Evolutionary conservation across 2,329 filamentous ascomycete species (phyloP).

Genomic region (Phyllosticta citriasiana): DNA sequence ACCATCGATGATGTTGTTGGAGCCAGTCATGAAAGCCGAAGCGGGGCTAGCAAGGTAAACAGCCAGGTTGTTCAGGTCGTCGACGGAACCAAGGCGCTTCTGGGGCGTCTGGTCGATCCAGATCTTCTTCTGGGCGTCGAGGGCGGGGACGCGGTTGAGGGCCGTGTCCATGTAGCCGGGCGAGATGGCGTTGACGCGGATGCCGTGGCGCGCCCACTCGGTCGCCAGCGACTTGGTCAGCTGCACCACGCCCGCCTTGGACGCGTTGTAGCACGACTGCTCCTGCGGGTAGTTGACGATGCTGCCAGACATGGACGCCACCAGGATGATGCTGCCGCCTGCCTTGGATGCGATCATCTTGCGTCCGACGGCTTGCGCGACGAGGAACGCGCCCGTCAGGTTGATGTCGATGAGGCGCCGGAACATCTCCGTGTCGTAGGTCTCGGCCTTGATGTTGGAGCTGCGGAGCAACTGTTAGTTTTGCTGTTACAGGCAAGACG

Average conservation of each 20-base stretch:
- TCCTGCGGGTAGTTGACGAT: conserved; percentile 53
- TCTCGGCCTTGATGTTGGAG: conserved; percentile 75
- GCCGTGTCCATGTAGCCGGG: conserved; percentile 83
- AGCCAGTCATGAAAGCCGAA: conserved; percentile 67
- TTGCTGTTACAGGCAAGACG: not conserved
- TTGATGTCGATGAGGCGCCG: conserved; percentile 74
- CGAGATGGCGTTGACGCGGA: conserved; percentile 76
- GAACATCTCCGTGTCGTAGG: conserved; percentile 67
- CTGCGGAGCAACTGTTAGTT: conserved; percentile 21
- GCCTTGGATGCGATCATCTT: conserved; percentile 61
- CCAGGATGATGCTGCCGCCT: conserved; percentile 63
- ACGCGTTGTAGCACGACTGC: conserved; percentile 75
- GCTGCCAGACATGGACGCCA: conserved; percentile 52
- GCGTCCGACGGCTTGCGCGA: conserved; percentile 47
- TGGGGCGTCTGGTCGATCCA: conserved; percentile 67
- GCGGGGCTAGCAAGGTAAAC: conserved; percentile 67
- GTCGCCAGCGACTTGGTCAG: conserved; percentile 71
- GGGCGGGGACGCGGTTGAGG: conserved; percentile 65
- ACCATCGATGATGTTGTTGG: conserved; percentile 52
- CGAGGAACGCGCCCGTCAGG: conserved; percentile 67
- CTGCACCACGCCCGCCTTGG: conserved; percentile 71
- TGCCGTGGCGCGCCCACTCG: conserved; percentile 73
- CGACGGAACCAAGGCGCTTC: conserved; percentile 59
- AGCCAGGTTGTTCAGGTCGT: conserved; percentile 68
- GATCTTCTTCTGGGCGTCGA: conserved; percentile 74